Conservation (phyloP, 1,139 yeast species). For the Dujonia santamariae region DNA sequence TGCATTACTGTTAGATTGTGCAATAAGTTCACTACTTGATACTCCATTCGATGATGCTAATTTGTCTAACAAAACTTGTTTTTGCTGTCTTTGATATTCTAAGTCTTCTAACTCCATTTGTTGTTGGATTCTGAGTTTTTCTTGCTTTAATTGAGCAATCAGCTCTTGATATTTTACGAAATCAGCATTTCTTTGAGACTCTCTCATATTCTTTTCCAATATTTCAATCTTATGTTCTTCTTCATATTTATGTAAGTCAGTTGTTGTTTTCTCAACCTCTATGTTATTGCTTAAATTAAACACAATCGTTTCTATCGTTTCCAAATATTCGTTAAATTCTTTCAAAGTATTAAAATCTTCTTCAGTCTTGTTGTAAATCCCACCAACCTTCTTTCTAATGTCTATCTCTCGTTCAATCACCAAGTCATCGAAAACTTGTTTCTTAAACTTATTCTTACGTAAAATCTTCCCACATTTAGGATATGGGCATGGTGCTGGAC, state of each 20-base stretch:
- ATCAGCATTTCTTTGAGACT: conserved; percentile 64
- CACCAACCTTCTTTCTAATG: conserved; percentile 72
- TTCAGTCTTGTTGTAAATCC: conserved; percentile 76
- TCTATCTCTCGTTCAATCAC: conserved; percentile 90
- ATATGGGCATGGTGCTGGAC: conserved; percentile 97
- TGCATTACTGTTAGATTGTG: conserved; percentile 38
- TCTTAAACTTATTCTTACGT: conserved; percentile 84
- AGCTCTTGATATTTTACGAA: conserved; percentile 57
- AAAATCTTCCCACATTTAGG: conserved; percentile 85
- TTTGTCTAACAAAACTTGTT: conserved; percentile 66
- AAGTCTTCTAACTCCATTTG: conserved; percentile 69
- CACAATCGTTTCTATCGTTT: conserved; percentile 76
- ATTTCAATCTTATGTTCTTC: conserved; percentile 73
- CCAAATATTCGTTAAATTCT: conserved; percentile 74
- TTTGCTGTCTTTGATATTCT: conserved; percentile 55
- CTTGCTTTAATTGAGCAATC: conserved; percentile 56
- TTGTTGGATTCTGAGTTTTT: conserved; percentile 60
- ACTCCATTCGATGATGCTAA: conserved; percentile 50
- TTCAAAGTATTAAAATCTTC: conserved; percentile 63
- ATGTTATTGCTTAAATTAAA: conserved; percentile 71
- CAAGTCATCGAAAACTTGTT: conserved; percentile 89
- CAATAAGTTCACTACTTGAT: conserved; percentile 51
- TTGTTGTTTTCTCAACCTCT: conserved; percentile 72
- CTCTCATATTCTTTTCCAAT: conserved; percentile 61
- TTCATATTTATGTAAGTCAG: conserved; percentile 67